These are phyloP conservation scores for Fraxinus platypoda DNA, from an alignment of 305 asterid genomes.

Conservation along the genomic window DNA sequence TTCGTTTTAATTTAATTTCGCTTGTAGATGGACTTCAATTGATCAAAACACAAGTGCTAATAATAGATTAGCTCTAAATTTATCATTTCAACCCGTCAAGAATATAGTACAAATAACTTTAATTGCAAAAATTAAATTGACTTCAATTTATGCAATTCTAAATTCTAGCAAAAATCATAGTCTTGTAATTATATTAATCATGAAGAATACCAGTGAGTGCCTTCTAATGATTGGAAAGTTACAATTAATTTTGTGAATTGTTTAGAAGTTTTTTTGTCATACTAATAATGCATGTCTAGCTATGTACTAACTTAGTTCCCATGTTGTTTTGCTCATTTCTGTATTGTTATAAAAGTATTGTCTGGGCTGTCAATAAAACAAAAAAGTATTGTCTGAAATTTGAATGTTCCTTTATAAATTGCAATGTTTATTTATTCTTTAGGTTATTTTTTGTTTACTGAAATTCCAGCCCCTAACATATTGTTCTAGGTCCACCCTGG, in stretches of 20 bases:
- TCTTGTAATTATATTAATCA: too few relatives aligned
- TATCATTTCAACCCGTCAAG: neutral
- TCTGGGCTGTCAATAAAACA: too few relatives aligned
- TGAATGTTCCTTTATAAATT: too few relatives aligned
- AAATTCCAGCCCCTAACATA: neutral
- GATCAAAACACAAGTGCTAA: neutral
- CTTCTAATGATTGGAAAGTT: neutral
- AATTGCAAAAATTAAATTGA: neutral
- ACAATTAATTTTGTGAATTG: neutral
- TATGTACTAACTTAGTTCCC: neutral
- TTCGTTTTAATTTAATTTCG: neutral
- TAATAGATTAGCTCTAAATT: neutral
- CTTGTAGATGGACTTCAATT: neutral
- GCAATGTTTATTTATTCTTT: neutral
- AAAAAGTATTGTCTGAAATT: too few relatives aligned
- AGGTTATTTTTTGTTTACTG: neutral
- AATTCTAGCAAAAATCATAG: neutral
- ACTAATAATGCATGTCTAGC: neutral
- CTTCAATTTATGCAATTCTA: neutral
- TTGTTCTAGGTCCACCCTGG: neutral
- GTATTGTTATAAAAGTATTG: neutral
- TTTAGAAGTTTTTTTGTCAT: too few relatives aligned
- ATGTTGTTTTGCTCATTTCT: neutral
- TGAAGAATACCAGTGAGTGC: neutral
- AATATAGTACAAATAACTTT: too few relatives aligned